Evolutionary conservation across 2,329 filamentous ascomycete species (phyloP), one percentile per base, ranked within the genome.

Genomic region (Geoglossum cookeanum): DNA sequence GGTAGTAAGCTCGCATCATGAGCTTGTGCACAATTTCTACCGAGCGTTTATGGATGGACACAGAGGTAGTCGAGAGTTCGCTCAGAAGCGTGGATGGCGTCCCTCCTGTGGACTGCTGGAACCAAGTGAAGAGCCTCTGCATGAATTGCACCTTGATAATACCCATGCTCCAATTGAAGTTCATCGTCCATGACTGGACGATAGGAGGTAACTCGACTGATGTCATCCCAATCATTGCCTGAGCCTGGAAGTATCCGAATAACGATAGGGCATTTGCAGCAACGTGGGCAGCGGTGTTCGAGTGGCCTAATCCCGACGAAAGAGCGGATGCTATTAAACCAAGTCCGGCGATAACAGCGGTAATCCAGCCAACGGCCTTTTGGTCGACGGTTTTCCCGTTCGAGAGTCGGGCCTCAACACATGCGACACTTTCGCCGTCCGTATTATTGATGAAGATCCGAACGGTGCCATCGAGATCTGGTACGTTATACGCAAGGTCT

Each of bases 131-230:
- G 65, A 95, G 86, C 53, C 75, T 76, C 72, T 97, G 88, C 72
- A 96, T 79, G 69, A 94, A 96, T n/a, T 75, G 76, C 47, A 96
- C 77, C 55, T 80, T 79, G 65, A 97, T 94, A 64, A 97, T 89
- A 64, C 91, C 91, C 87, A 97, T 92, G 66, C 85, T 94, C 91
- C 91, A 97, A 68, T 94, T 86, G 73, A 97, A 96, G 71, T 96
- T 91, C 72, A 96, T 90, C 1, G 90, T 95, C 91, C 91, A 97
- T 0, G 90, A 79, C 65, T 86, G 78, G 57, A 94, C 91, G 60
- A 95, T 86, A 0, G 91, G 91, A 8, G 91, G 91, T 57, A 95
- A 78, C 51, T 77, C 75, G 13, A 96, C 84, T 22, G 84, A 80
- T 57, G 84, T 87, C 70, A 96, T 83, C 61, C 90, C 90, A 64